Base-by-base conservation (phyloP, 768 basidiomycete species). In the Lactarius hengduanensis region DNA sequence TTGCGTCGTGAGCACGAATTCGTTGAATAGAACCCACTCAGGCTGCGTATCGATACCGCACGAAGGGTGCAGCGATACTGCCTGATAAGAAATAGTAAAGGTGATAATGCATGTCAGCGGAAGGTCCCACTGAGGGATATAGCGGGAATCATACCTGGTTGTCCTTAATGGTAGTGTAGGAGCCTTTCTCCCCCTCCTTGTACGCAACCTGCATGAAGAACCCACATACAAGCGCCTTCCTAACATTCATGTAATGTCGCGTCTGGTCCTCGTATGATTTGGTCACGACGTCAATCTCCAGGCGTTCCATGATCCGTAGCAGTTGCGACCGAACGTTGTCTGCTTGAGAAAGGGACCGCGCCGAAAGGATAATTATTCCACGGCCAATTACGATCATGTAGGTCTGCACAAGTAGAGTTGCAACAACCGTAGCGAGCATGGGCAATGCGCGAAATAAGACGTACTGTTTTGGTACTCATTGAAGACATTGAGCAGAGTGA, bases 171-270 rank as follows among this genome's bases (percentile, higher is more conserved):
- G 96, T 99, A 68, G 89, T 68, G 74, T 99, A 98, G 62, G 82
- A 84, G 3, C 88, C 85, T 76, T 93, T 95, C 74, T 94, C 92
- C 3, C 93, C 92, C 74, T 96, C 94, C 75, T 92, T 92, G 76
- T 97, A 94, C 8, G 96, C 97, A 15, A 94, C 86, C 74, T 98
- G 96, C 96, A 97, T 98, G 79, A 98, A 99, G 83, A 92, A 99
- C 2, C 96, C 97, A 71, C 89, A 91, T 5, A 92, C 90, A 26
- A 98, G 81, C 0, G 90, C 90, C 76, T 88, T 88, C 32, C 94
- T 85, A 64, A 98, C 88, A 70, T 88, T 89, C 62, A 78, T 69
- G 75, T 85, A 90, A 69, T 90, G 84, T 73, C 47, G 60, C 3
- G 68, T 62, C 40, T 43, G 64, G 38, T 88, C 91, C 73, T 81